These are phyloP conservation scores for Lecanicillium sp. DNA, from an alignment of 2,329 filamentous ascomycete genomes.

Conservation along the genomic window DNA sequence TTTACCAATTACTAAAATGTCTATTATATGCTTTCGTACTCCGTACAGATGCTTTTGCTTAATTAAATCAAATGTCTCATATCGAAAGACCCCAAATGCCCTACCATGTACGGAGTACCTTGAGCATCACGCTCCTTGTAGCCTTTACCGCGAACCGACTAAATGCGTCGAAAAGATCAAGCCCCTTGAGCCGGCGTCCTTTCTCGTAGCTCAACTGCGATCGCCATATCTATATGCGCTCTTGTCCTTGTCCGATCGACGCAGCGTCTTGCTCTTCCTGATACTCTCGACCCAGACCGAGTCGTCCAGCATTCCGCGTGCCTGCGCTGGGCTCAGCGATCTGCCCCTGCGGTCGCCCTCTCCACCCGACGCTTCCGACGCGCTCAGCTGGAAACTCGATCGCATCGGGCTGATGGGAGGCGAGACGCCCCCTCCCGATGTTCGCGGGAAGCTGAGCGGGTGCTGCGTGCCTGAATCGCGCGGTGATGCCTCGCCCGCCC, in stretches of 20 bases:
- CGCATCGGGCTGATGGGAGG: constrained; percentile 43
- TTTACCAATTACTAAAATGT: too few relatives aligned
- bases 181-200: too few relatives aligned
- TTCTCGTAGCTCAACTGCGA: constrained; percentile 19
- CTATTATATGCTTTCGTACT: too few relatives aligned
- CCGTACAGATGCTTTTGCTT: too few relatives aligned
- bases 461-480: constrained; percentile 28
- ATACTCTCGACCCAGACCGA: constrained; percentile 94
- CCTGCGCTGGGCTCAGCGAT: constrained; percentile 66
- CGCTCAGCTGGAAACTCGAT: constrained; percentile 54
- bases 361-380: constrained; percentile 22
- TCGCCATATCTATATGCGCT: constrained; percentile 29
- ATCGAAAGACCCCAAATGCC: too few relatives aligned
- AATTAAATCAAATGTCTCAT: too few relatives aligned
- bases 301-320: constrained; percentile 79
- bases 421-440: constrained; percentile 33
- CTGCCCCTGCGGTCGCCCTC: constrained; percentile 57
- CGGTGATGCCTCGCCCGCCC: constrained; percentile 9
- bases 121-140: too few relatives aligned
- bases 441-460: constrained; percentile 49
- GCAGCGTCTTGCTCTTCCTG: constrained; percentile 72
- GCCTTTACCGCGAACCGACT: background rate
- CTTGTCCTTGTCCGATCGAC: constrained; percentile 34
- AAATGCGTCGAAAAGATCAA: background rate
- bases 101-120: too few relatives aligned